Evolutionary conservation across 805 yeast genomes (phyloP), one percentile per base, ranked within the genome.

Genomic region (Suhomyces xylopsoci): DNA sequence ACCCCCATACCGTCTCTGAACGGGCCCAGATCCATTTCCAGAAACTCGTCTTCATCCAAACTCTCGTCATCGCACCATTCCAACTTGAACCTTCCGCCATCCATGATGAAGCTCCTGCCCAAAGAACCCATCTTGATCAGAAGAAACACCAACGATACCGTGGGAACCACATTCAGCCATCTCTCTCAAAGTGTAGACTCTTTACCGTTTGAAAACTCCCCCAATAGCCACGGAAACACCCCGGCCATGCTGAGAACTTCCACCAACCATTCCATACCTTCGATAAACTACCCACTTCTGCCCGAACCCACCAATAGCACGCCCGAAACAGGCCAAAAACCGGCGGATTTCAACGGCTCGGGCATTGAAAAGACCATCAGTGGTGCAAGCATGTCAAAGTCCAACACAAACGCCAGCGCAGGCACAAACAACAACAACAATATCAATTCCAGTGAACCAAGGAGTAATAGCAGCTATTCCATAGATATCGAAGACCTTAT

Each of bases 401-500:
- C 42, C 42, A 38, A 38, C 14, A 38, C 42, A 9, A 38, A 38
- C n/a, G 42, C 42, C 14, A 38, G 42, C 7, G 17, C 42, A 3
- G 32, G 24, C 32, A 28, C 19, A 48, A 10, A 15, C 22, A 28
- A 47, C 48, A 36, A 36, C 26, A 45, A 30, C 7, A 3, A 20
- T 26, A 19, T 48, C 25, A 20, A 34, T 9, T 9, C n/a, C 7
- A 32, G 25, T 17, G 20, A 28, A 32, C 26, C 34, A 8, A 17
- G 10, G 12, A 45, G 36, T 25, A 45, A 44, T 20, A 17, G 15
- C 25, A 47, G 46, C 28, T 50, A 47, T 43, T 51, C 60, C 45
- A 67, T 74, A 38, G 79, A 92, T 66, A 80, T 94, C 45, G 99
- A 94, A 70, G 96, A 90, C 63, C 77, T 90, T 47, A 94, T 94